A percentile compares a stretch with the other conserved stretches of the same genome.
These are phyloP conservation scores for Cytospora schulzeri DNA, from an alignment of 2,329 filamentous ascomycete genomes.

Conservation along the genomic window DNA sequence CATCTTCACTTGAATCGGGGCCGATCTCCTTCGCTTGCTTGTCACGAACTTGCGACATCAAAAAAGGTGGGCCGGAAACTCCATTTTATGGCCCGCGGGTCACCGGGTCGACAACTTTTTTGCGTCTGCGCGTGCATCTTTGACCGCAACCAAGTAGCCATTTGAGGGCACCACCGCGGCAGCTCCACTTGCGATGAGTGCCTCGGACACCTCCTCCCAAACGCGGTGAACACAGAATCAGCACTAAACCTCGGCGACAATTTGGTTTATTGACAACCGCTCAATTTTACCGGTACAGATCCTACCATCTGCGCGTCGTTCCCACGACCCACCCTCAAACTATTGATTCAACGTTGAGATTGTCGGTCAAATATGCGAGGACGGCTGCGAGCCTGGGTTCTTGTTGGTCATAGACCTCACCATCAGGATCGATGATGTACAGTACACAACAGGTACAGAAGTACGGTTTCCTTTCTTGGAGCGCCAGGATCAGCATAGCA, in stretches of 20 bases:
- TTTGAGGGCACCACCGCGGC: neutral
- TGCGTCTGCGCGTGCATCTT: neutral
- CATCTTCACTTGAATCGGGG: conserved; percentile 10
- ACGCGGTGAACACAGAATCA: neutral
- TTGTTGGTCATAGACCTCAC: neutral
- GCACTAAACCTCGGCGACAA: neutral
- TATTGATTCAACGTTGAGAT: neutral
- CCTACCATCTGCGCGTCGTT: neutral
- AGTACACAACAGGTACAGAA: neutral
- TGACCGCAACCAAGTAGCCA: neutral
- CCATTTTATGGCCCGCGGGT: neutral
- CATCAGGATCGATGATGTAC: neutral
- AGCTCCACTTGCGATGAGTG: neutral
- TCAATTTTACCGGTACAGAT: neutral
- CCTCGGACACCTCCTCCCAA: neutral
- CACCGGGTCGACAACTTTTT: neutral
- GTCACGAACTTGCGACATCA: conserved; percentile 6
- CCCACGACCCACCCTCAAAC: neutral
- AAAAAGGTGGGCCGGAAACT: conserved; percentile 9
- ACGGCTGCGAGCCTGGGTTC: neutral
- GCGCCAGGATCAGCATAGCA: neutral
- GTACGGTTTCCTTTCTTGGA: neutral
- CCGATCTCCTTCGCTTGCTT: conserved; percentile 17
- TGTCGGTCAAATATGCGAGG: conserved; percentile 1
- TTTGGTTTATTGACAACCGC: neutral